Conservation (phyloP, 805 yeast genomes). For the Candida palmyrensis region DNA sequence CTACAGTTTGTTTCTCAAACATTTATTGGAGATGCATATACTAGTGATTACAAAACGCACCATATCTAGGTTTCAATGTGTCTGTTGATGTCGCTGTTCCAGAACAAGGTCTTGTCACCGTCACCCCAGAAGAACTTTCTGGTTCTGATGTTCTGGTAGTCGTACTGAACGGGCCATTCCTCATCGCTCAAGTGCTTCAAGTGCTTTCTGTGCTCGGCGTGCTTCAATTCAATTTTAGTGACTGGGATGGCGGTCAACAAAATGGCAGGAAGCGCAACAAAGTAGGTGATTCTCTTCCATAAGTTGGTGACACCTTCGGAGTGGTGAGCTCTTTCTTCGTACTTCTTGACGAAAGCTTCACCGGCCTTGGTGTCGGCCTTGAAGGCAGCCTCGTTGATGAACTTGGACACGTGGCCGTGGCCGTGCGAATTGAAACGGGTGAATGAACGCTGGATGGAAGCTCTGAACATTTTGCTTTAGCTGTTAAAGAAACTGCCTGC, state of each 20-base stretch:
- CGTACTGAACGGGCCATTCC: conserved; percentile 90
- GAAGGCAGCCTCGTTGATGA: conserved; percentile 36
- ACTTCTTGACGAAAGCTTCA: conserved; percentile 56
- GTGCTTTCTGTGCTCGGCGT: conserved; percentile 85
- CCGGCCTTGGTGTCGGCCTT: conserved; percentile 58
- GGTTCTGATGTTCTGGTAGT: conserved; percentile 84
- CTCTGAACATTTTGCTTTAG: conserved; percentile 28
- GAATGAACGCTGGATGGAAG: conserved; percentile 30
- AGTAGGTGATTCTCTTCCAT: conserved; percentile 83
- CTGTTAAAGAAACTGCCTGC: too few relatives aligned
- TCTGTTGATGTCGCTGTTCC: conserved; percentile 93
- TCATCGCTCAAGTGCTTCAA: conserved; percentile 70
- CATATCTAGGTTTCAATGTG: conserved; percentile 45
- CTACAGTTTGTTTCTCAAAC: not conserved
- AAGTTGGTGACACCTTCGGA: conserved; percentile 67
- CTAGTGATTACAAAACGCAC: not conserved
- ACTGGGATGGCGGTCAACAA: conserved; percentile 74
- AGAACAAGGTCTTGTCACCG: conserved; percentile 95
- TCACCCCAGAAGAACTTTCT: conserved; percentile 98
- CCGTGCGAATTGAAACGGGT: conserved; percentile 39
- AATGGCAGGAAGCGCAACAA: conserved; percentile 81
- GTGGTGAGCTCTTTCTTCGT: conserved; percentile 70
- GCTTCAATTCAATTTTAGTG: conserved; percentile 76
- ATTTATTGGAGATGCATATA: not conserved
- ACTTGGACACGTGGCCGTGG: conserved; percentile 32